phyloP scores from a whole-genome alignment of 2,329 filamentous ascomycete species.

The Amesomyces nigricolor region DNA sequence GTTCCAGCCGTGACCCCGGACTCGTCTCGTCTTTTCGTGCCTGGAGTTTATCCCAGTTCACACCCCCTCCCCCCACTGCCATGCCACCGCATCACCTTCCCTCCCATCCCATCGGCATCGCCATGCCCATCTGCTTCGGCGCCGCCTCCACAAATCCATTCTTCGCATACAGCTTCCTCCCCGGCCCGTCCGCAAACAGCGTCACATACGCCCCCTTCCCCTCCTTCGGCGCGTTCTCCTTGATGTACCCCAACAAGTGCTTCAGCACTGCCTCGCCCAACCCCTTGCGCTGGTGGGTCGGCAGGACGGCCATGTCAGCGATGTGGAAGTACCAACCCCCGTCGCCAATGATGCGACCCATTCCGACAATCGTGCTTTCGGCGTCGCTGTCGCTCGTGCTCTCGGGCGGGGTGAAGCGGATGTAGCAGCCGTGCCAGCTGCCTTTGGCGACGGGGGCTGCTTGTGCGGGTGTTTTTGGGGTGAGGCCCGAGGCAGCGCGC shows the following conservation, averaged over 20 bases:
- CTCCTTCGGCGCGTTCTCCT: conserved; percentile 34
- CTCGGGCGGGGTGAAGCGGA: conserved; percentile 25
- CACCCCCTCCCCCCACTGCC: background rate
- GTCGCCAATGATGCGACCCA: conserved; percentile 48
- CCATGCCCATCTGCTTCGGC: conserved; percentile 36
- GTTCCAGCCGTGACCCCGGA: no score
- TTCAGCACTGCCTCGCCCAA: conserved; percentile 42
- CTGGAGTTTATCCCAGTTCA: no score
- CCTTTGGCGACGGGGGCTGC: conserved; percentile 32
- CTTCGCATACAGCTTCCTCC: conserved; percentile 39
- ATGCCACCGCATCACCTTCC: no score
- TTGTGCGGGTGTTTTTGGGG: conserved; percentile 34
- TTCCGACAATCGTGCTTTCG: conserved; percentile 32
- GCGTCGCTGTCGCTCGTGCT: background rate
- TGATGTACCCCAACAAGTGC: conserved; percentile 37
- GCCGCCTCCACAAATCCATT: conserved; percentile 42
- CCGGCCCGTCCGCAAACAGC: conserved; percentile 41
- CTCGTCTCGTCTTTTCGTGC: no score
- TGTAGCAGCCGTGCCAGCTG: conserved; percentile 41
- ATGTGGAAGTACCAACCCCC: conserved; percentile 48
- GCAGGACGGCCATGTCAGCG: conserved; percentile 46
- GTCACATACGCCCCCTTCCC: conserved; percentile 36
- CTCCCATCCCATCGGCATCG: conserved; percentile 9
- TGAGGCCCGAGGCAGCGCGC: conserved; percentile 33
- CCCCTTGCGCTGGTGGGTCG: conserved; percentile 43